Percentiles rank a stretch among this genome's conserved stretches.
phyloP scores from a whole-genome alignment of 1,139 yeast species.

The Saccharomycopsis phalli region DNA sequence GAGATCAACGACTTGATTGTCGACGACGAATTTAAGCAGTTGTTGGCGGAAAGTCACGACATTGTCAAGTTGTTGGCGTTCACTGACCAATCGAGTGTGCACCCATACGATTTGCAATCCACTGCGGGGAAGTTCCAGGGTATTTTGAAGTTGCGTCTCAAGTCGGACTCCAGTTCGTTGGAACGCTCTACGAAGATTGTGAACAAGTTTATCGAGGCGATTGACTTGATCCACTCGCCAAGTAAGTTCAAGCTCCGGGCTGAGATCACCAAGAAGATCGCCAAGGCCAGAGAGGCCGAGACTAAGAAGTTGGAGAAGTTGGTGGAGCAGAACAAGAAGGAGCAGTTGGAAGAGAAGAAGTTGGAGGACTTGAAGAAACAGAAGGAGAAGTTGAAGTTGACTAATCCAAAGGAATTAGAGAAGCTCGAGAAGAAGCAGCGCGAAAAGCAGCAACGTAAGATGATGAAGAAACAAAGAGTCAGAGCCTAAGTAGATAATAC shows the following conservation, averaged over 20 bases:
- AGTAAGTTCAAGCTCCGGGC: conserved; percentile 34
- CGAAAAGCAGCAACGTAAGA: conserved; percentile 47
- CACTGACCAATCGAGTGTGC: conserved; percentile 71
- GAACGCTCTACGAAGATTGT: conserved; percentile 41
- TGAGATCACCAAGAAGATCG: conserved; percentile 69
- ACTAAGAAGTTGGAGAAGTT: conserved; percentile 48
- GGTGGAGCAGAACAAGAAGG: conserved; percentile 54
- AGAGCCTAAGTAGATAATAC: conserved; percentile 25
- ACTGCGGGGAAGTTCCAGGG: conserved; percentile 48
- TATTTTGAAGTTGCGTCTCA: conserved; percentile 41
- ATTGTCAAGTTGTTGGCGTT: conserved; percentile 61
- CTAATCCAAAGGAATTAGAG: conserved; percentile 65
- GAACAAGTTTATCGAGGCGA: conserved; percentile 41
- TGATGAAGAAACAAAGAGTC: conserved; percentile 35
- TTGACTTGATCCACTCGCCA: conserved; percentile 44
- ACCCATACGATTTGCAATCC: conserved; percentile 43
- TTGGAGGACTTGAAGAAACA: conserved; percentile 61
- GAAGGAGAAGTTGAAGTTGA: conserved; percentile 42
- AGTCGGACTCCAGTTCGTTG: conserved; percentile 38
- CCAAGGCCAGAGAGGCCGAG: conserved; percentile 60
- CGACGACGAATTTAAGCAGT: conserved; percentile 41
- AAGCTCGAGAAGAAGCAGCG: conserved; percentile 66
- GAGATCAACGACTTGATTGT: conserved; percentile 67
- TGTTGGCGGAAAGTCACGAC: conserved; percentile 37
- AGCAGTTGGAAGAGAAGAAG: conserved; percentile 58